Evolutionary conservation across 306 rosid species (phyloP), one percentile per base, ranked within the genome.

Genomic region (Casuarina glauca): DNA sequence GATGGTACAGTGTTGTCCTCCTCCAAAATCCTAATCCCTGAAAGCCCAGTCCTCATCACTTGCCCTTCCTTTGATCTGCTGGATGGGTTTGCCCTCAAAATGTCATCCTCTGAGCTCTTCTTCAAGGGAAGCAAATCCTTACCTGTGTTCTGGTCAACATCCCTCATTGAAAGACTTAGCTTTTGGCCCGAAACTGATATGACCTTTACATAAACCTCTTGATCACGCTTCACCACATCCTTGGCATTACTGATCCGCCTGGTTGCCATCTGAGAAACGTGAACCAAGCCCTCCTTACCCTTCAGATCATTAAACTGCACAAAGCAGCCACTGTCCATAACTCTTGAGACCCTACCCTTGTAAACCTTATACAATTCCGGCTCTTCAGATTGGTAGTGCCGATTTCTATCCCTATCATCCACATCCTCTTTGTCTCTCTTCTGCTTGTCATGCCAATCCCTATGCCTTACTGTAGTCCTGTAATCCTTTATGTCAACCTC

Each of bases 241-340:
- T 93, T 93, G n/a, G 92, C 98, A 82, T 88, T 93, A 41, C 53
- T 44, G 54, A 93, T 86, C 82, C 96, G 85, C 42, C 95, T 72
- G 16, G 91, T 91, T 0, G 98, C 98, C 19, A 93, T 91, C 85
- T 93, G 98, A 0, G 97, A 93, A 58, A 91, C 95, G 44, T 93
- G 98, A 36, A 93, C 97, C 86, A 93, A 85, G 42, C 97, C 98
- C 76, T 93, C 98, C 69, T 89, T 93, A 60, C 97, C 98, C 76
- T 89, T 89, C 5, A 90, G 82, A 46, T 93, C 97, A 12, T 68
- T 89, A 60, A 93, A 53, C 76, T 91, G 95, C 35, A 93, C 98
- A 74, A 93, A 93, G 82, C 96, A 91, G 35, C 98, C 96, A 0
- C 90, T 87, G 53, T 93, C 98, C 95, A 91, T 91, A 70, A 90